Base-by-base conservation (phyloP, 306 rosid species). In the Luffa aegyptiaca region DNA sequence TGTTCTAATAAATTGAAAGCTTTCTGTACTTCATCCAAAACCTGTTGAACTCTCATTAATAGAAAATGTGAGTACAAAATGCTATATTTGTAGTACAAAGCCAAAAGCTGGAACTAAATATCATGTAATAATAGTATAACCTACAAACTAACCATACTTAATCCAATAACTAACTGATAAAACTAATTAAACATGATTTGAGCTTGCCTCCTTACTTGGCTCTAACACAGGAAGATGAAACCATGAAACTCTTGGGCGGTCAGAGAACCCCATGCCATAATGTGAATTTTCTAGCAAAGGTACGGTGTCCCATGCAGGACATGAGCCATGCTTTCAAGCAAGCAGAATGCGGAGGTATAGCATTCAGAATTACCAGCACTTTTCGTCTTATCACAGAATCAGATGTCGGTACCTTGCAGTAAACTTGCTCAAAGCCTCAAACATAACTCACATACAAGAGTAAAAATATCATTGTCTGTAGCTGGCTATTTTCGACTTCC, bases 401-500 rank as follows among this genome's bases (percentile, higher is more conserved):
- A 33, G 45, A 33, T 31, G 46, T 33, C 4, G 26, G 41, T 46
- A 17, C 21, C 26, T 42, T 44, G 79, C 59, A 33, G 37, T 35
- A n/a, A 11, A 18, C 26, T 75, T 17, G 44, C n/a, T 21, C 10
- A 26, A 26, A 26, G 31, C 31, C 31, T 26, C 31, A 33, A 66
- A 42, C 35, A 37, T 76, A 49, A 26, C 78, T 37, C 58, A 49
- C 17, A 35, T 45, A 13, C 4, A 18, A 26, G 49, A 57, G 76
- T 53, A 66, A 33, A 59, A 41, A 44, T 74, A 74, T 35, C 3
- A 33, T 16, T 14, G 46, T 20, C 57, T 35, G 48, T 21, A 46
- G 56, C 63, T 55, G 68, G 46, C 84, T 83, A 86, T 79, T 84
- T 83, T 13, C 81, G 84, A 78, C 88, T 87, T 42, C 84, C 84